Percentiles rank a stretch among this genome's conserved stretches.
These are phyloP conservation scores for Melanogaster broomeanus DNA, from an alignment of 768 basidiomycete species.

Conservation along the genomic window DNA sequence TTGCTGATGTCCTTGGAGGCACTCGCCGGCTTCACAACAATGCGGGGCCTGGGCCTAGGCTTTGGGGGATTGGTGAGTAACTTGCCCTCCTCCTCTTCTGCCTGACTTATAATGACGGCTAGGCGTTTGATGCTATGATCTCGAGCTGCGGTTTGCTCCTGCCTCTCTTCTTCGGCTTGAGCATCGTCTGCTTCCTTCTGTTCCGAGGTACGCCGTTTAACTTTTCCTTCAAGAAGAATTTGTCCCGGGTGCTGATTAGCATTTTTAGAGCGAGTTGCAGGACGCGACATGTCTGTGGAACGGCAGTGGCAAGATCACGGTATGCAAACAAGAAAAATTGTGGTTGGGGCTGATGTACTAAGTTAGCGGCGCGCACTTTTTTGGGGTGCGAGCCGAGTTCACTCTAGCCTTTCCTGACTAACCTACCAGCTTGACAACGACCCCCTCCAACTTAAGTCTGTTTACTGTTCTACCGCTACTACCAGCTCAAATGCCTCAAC, in stretches of 20 bases:
- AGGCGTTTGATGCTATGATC: background rate
- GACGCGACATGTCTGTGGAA: background rate
- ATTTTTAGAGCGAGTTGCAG: background rate
- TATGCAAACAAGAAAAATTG: background rate
- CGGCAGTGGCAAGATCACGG: background rate
- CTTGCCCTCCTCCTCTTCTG: background rate
- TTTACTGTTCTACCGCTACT: background rate
- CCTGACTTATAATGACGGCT: background rate
- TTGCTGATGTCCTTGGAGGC: too few species aligned
- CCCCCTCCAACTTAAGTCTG: background rate
- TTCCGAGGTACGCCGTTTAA: background rate
- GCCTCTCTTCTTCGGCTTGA: background rate
- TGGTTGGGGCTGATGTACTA: background rate
- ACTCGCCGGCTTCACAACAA: background rate
- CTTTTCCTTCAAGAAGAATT: background rate
- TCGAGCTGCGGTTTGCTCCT: background rate
- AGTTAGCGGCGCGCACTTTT: background rate
- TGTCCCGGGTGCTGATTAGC: constrained; percentile 1
- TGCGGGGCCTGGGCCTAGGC: background rate
- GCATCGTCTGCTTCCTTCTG: background rate
- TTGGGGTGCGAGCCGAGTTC: background rate
- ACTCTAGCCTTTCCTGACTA: background rate
- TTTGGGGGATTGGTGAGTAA: background rate
- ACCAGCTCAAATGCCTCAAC: background rate
- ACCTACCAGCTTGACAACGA: background rate